phyloP scores from a whole-genome alignment of 208 protist species.

The Crithidia acanthocephali region DNA sequence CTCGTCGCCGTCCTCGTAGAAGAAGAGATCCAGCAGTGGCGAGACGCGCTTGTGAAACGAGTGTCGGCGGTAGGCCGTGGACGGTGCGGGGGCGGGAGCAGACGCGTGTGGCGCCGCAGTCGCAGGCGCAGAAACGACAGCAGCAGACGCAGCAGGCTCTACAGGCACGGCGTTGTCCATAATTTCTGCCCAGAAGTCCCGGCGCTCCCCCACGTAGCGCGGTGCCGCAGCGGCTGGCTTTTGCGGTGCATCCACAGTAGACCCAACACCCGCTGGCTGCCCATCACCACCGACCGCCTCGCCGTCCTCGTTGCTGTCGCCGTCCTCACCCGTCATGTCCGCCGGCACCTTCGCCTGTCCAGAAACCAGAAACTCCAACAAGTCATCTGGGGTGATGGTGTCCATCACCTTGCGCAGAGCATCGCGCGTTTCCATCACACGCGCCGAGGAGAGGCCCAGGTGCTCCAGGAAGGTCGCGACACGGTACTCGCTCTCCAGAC shows the following conservation, averaged over 20 bases:
- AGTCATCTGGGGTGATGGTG: slow-evolving; percentile 67
- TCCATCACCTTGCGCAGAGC: slow-evolving; percentile 40
- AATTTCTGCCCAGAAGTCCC: slow-evolving; percentile 51
- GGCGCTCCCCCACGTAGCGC: slow-evolving; percentile 9
- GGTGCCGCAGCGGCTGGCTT: background rate
- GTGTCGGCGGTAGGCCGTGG: background rate
- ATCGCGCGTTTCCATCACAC: slow-evolving; percentile 45
- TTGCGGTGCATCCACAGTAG: background rate
- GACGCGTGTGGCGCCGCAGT: too few relatives aligned
- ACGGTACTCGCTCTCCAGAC: slow-evolving; percentile 43
- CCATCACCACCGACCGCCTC: background rate
- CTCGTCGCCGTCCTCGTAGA: slow-evolving; percentile 64
- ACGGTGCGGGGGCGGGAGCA: background rate
- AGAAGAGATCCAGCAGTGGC: slow-evolving; percentile 75
- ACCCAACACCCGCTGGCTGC: background rate
- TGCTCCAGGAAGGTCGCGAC: slow-evolving; percentile 68
- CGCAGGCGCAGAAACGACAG: background rate
- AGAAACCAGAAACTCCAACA: slow-evolving; percentile 82
- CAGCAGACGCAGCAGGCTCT: background rate
- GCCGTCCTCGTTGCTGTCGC: slow-evolving; percentile 1
- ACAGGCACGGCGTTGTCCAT: slow-evolving; percentile 24
- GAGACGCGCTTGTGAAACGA: slow-evolving; percentile 76
- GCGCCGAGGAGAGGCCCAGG: slow-evolving; percentile 49
- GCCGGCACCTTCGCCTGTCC: slow-evolving; percentile 60
- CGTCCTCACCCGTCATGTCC: slow-evolving; percentile 60